Evolutionary conservation across 306 rosid species (phyloP).

Genomic region (Abrus precatorius): DNA sequence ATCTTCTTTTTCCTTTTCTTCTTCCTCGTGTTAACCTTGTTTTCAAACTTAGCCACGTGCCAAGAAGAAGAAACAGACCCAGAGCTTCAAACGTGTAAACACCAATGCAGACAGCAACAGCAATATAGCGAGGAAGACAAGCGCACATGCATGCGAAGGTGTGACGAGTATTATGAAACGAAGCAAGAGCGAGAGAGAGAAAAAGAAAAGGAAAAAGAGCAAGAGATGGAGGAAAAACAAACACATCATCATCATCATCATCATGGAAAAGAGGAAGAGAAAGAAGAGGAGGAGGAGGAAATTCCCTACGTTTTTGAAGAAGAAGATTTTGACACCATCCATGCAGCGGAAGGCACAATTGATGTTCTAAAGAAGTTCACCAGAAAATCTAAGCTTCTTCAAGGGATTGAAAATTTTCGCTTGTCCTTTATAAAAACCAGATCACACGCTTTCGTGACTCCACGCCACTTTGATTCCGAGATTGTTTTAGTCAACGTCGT

Average conservation of each 20-base stretch:
- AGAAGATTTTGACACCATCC: conserved; percentile 51
- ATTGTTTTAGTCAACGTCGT: conserved; percentile 53
- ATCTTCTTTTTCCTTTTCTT: conserved; percentile 41
- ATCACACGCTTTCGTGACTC: conserved; percentile 59
- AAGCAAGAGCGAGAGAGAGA: conserved; percentile 55
- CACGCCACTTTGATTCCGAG: conserved; percentile 71
- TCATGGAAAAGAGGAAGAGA: neutral
- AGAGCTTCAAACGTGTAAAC: conserved; percentile 59
- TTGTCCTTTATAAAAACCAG: conserved; percentile 61
- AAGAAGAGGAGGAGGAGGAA: conserved; percentile 14
- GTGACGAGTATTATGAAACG: conserved; percentile 50
- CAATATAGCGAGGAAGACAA: conserved; percentile 47
- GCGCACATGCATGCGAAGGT: conserved; percentile 45
- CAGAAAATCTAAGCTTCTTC: conserved; percentile 57
- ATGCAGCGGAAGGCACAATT: conserved; percentile 64
- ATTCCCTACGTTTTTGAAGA: conserved; percentile 63
- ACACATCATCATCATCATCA: neutral
- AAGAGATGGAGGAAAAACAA: neutral
- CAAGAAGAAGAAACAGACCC: conserved; percentile 54
- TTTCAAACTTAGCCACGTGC: conserved; percentile 30
- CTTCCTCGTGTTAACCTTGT: conserved; percentile 27
- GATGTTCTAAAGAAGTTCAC: conserved; percentile 60
- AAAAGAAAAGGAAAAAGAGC: conserved; percentile 25
- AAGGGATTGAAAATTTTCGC: conserved; percentile 65
- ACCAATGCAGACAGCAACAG: conserved; percentile 61